These are phyloP conservation scores for Aspergillus texensis DNA, from an alignment of 2,329 filamentous ascomycete species.

Conservation along the genomic window DNA sequence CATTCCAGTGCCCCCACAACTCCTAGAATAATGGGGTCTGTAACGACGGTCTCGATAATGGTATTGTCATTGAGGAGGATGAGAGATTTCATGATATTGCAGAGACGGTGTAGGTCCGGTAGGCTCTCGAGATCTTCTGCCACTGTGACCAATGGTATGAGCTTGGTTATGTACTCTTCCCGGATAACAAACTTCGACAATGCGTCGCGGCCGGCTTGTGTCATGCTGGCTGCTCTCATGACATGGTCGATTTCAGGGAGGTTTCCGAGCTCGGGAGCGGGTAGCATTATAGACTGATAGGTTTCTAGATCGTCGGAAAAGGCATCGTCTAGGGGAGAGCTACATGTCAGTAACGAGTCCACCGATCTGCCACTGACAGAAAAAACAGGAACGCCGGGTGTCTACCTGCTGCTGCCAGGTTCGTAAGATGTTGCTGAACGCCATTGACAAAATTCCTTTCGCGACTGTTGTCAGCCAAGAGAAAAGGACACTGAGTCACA, in stretches of 20 bases:
- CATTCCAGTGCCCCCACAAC: conserved; percentile 94
- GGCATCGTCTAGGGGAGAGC: conserved; percentile 67
- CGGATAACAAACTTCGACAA: conserved; percentile 83
- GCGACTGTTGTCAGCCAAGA: conserved; percentile 26
- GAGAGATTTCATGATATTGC: conserved; percentile 97
- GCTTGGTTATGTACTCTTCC: conserved; percentile 83
- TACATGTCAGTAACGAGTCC: conserved; percentile 1
- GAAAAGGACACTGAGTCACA: conserved; percentile 29
- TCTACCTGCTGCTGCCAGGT: conserved; percentile 63
- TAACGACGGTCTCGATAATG: conserved; percentile 92
- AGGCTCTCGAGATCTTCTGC: conserved; percentile 91
- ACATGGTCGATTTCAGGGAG: conserved; percentile 81
- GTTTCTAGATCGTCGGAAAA: conserved; percentile 86
- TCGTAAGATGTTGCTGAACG: conserved; percentile 75
- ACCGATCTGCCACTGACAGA: not conserved
- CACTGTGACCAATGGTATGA: conserved; percentile 82
- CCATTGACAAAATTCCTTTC: conserved; percentile 86
- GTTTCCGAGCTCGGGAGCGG: conserved; percentile 77
- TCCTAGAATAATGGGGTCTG: conserved; percentile 83
- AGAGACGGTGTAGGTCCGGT: conserved; percentile 82
- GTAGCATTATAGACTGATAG: conserved; percentile 72
- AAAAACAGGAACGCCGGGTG: not conserved
- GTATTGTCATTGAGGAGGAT: conserved; percentile 92
- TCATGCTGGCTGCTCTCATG: conserved; percentile 77
- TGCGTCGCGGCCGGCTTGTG: conserved; percentile 77